Evolutionary conservation across 768 basidiomycete species (phyloP).

Genomic region (Rossbeevera mucosa): DNA sequence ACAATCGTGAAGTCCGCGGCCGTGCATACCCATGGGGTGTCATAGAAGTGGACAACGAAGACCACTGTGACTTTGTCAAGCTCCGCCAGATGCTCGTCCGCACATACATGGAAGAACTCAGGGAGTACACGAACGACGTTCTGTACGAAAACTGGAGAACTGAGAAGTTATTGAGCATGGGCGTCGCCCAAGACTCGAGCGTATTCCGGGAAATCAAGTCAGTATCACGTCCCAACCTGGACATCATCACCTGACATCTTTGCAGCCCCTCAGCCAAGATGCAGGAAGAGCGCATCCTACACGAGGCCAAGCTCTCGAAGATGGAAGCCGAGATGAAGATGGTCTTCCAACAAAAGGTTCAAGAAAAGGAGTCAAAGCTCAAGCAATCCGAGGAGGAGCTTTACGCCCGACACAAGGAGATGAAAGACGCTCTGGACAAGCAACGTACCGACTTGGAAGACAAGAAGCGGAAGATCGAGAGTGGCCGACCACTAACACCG

Average conservation of each 20-base stretch:
- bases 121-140: slow-evolving; percentile 93
- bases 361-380: slow-evolving; percentile 98
- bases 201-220: slow-evolving; percentile 99
- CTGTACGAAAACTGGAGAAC: slow-evolving; percentile 99
- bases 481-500: slow-evolving; percentile 90
- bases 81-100: slow-evolving; percentile 98
- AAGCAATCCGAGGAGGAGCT: slow-evolving; percentile 99
- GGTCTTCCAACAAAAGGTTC: slow-evolving; percentile 99
- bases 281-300: slow-evolving; percentile 92
- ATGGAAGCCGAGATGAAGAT: slow-evolving; percentile 99
- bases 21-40: slow-evolving; percentile 98
- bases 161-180: slow-evolving; percentile 95
- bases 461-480: slow-evolving; percentile 95
- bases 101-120: slow-evolving; percentile 98
- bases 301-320: slow-evolving; percentile 97
- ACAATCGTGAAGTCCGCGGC: slow-evolving; percentile 90
- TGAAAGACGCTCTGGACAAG: slow-evolving; percentile 99
- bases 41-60: slow-evolving; percentile 98
- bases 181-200: slow-evolving; percentile 92
- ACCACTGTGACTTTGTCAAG: slow-evolving; percentile 99
- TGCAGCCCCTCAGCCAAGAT: slow-evolving; percentile 88
- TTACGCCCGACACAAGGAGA: slow-evolving; percentile 97
- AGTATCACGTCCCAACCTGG: slow-evolving; percentile 28
- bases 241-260: slow-evolving; percentile 14
- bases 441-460: slow-evolving; percentile 94